Base-by-base conservation (phyloP, 2,329 filamentous ascomycete genomes). In the Ascosphaera pollenicola region DNA sequence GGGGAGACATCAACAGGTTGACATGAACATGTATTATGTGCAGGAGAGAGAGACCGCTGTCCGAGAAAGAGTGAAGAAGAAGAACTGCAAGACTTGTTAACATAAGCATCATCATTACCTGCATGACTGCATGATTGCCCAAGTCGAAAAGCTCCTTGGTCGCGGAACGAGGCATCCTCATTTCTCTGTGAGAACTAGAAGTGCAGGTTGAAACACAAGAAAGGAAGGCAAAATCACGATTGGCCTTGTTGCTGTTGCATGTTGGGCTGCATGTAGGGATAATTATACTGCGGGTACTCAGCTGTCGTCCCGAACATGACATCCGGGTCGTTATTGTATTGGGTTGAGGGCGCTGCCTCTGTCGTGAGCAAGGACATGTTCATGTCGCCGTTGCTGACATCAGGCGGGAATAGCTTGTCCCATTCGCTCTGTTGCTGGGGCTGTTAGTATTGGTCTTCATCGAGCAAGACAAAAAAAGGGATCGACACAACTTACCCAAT, bases 401-500 rank as follows among this genome's bases (percentile, higher is more conserved):
- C 47, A 6, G 49, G 48, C n/a, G 54, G 53, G 36, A 55, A 55
- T 19, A 56, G 39, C 38, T 54, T 51, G 42, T 56, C 52, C 53
- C 52, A 56, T 50, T 56, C 53, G 21, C 46, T 43, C 53, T 55
- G 13, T 39, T 37, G 24, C 40, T 39, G 35, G 15, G 35, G 10
- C 2, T 30, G 30, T 38, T 34, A 32, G 11, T 24, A 8, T 11
- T 17, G 19, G 30, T 7, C 39, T 11, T 19, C 13, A 19, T 19
- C 7, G 31, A 24, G 17, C n/a, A n/a, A 28, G 39, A 30, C 13
- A 35, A 39, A 15, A 34, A 40, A 36, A 42, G 5, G 26, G 35
- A n/a, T 24, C 34, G 16, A 38, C 43, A 38, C 31, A 17, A 62
- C 70, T 58, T 55, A 76, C 73, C 74, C 73, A 78, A 46, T 79